Conservation (phyloP, 345 rosid species). For the Camelina laxa region DNA sequence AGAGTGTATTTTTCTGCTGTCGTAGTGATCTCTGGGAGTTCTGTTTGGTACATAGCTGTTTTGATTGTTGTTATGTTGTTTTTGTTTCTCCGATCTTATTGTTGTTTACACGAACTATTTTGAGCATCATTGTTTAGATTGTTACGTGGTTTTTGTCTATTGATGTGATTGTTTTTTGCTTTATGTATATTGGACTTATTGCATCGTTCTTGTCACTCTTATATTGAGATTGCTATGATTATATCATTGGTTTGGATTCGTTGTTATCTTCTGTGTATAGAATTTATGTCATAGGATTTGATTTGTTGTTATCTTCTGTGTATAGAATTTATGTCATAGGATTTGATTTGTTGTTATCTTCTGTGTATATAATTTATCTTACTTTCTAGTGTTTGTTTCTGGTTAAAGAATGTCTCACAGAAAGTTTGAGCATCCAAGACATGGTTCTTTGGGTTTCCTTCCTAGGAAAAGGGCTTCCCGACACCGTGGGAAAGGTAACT, state of each 20-base stretch:
- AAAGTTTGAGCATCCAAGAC: slow-evolving; percentile 94
- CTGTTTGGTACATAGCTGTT: no score
- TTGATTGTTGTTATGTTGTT: background rate
- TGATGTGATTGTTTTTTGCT: background rate
- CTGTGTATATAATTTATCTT: background rate
- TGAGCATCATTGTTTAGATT: no score
- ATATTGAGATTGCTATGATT: background rate
- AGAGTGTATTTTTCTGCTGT: background rate
- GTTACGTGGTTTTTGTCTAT: background rate
- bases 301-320: background rate
- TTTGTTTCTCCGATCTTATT: no score
- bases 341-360: background rate
- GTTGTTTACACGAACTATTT: no score
- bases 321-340: background rate
- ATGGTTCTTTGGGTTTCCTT: slow-evolving; percentile 91
- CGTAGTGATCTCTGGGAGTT: no score
- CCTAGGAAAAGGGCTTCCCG: slow-evolving; percentile 83
- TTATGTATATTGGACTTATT: background rate
- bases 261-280: background rate
- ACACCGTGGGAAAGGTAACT: slow-evolving; percentile 83
- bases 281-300: background rate
- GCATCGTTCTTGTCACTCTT: background rate
- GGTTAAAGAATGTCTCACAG: slow-evolving; percentile 74
- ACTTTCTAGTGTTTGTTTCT: background rate
- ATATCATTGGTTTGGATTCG: background rate